phyloP scores from a whole-genome alignment of 805 yeast genomes.

The Ogataea degrootiae region DNA sequence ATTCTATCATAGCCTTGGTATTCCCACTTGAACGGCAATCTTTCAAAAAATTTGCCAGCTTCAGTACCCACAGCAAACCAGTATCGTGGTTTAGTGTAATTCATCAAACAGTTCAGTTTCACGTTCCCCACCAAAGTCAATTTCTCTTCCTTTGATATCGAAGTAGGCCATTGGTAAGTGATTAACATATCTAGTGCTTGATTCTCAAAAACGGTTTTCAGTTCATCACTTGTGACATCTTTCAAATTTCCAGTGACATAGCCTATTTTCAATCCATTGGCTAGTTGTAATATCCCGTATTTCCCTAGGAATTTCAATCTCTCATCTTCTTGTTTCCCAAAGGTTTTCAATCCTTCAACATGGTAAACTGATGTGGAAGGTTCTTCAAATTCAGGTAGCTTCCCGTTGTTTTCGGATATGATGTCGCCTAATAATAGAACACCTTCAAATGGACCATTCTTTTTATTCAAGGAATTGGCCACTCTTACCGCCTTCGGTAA shows the following conservation, averaged over 20 bases:
- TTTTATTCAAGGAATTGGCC: conserved; percentile 44
- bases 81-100: conserved; percentile 52
- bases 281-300: conserved; percentile 34
- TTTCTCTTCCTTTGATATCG: conserved; percentile 41
- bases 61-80: conserved; percentile 57
- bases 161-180: conserved; percentile 56
- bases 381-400: conserved; percentile 6
- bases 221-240: conserved; percentile 15
- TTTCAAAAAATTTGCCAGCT: conserved; percentile 46
- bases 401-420: conserved; percentile 7
- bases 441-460: conserved; percentile 64
- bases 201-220: conserved; percentile 15
- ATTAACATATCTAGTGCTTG: conserved; percentile 49
- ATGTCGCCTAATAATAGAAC: conserved; percentile 50
- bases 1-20: conserved; percentile 25
- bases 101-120: conserved; percentile 43
- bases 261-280: conserved; percentile 45
- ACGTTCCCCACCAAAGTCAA: conserved; percentile 41
- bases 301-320: conserved; percentile 31
- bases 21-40: conserved; percentile 56
- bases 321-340: conserved; percentile 9
- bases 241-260: conserved; percentile 36
- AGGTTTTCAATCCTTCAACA: conserved; percentile 18
- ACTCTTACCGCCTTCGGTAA: conserved; percentile 41
- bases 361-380: conserved; percentile 24